Conservation (phyloP, 805 yeast species). For the Candida dendrica region DNA sequence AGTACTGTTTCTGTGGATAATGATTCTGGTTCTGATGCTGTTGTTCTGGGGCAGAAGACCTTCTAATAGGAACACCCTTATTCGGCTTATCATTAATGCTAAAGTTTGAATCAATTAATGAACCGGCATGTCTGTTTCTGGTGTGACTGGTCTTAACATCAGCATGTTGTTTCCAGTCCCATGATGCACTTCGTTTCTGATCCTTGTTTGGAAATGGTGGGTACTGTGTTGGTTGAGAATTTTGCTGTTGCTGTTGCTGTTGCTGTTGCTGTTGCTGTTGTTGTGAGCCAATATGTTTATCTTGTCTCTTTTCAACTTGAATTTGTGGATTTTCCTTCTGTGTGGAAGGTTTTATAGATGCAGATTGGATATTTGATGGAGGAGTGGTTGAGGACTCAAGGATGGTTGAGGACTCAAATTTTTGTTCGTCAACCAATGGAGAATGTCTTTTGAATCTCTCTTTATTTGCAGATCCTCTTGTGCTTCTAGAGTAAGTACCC, state of each 20-base stretch:
- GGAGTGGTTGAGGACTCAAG: no score
- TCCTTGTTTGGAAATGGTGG: not conserved
- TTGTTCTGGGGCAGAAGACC: not conserved
- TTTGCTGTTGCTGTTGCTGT: slow-evolving; percentile 4
- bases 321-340: not conserved
- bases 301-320: slow-evolving; percentile 10
- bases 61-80: not conserved
- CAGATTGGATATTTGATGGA: not conserved
- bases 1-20: not conserved
- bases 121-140: slow-evolving; percentile 27
- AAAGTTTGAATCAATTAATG: slow-evolving; percentile 11
- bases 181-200: not conserved
- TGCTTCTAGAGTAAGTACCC: slow-evolving; percentile 41
- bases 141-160: slow-evolving; percentile 17
- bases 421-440: slow-evolving; percentile 9
- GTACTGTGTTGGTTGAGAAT: not conserved
- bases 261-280: slow-evolving; percentile 15
- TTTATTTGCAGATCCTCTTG: slow-evolving; percentile 9
- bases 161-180: not conserved
- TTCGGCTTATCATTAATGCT: not conserved
- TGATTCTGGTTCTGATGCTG: not conserved
- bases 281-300: not conserved
- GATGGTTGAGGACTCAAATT: not conserved
- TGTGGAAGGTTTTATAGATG: not conserved
- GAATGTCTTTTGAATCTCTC: slow-evolving; percentile 6